Base-by-base conservation (phyloP, 345 rosid species). In the Psidium friedrichsthalianum region DNA sequence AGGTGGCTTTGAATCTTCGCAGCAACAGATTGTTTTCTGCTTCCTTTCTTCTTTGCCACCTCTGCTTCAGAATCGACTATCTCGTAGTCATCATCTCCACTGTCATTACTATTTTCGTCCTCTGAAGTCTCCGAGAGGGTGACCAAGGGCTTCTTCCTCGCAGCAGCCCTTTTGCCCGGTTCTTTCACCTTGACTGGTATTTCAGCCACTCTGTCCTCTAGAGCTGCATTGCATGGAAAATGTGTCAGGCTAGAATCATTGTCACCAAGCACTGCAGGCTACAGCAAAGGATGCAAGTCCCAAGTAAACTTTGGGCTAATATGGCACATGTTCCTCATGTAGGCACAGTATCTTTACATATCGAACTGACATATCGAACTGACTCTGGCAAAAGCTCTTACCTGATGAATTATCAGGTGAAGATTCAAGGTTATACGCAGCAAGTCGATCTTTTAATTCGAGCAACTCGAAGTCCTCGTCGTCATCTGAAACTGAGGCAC, bases 381-480 rank as follows among this genome's bases (percentile, higher is more conserved):
- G 11, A 54, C 74, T 47, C 5, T 22, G 27, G 24, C 6, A 11
- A 64, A 27, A 9, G 82, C 78, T 69, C 90, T 89, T 90, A 96
- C 98, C 90, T 36, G 90, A 85, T 3, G 95, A 90, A 40, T 88
- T 90, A 24, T 93, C 97, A 8, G 97, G 91, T 14, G 95, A 91
- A 55, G 98, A 89, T 69, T 94, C 92, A 25, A 98, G 88, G 61
- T 87, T 95, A 86, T 95, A 93, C 85, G 89, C 90, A 78, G 98
- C 94, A 69, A 97, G 95, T 56, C 98, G 86, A 61, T 93, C 93
- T 85, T 93, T 93, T 82, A 96, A 86, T 56, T 93, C 92, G 61
- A 94, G 86, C 84, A 97, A 84, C 83, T 93, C 94, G 1, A 90
- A 93, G 20, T 91, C 92, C 2, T 92, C 92, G 0, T 92, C 94